Percentiles rank a stretch among this genome's conserved stretches.
Evolutionary conservation across 1,139 yeast genomes (phyloP).

Genomic region (Kazachstania sp.): DNA sequence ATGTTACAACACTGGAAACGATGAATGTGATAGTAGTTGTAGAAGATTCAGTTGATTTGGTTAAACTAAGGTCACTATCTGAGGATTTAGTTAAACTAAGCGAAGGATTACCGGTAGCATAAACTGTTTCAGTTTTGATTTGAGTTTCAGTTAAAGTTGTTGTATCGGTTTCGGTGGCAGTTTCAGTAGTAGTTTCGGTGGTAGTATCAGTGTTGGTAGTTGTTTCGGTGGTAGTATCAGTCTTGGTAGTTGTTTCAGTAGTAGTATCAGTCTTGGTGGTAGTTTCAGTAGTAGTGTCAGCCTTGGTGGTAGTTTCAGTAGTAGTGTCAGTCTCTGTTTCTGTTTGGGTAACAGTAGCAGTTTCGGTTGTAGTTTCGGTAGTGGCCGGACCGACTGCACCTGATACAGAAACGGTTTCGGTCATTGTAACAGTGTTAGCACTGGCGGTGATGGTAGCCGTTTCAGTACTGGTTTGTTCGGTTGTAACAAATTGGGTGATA

Average conservation of each 20-base stretch:
- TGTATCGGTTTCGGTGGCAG: too few species aligned
- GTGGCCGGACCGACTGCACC: not conserved
- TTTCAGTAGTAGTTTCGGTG: too few species aligned
- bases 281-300: not conserved
- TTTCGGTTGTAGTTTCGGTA: not conserved
- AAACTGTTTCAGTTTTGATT: not conserved
- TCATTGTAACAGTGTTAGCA: not conserved
- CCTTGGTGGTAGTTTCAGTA: not conserved
- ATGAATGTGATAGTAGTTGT: not conserved
- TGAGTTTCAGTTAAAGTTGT: too few species aligned
- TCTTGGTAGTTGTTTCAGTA: too few species aligned
- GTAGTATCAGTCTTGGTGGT: not conserved
- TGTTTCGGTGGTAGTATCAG: too few species aligned
- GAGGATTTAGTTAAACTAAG: constrained; percentile 1
- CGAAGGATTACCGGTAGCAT: not conserved
- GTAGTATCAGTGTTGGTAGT: too few species aligned
- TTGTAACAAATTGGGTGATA: not conserved
- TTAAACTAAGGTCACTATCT: not conserved
- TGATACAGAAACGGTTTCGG: not conserved
- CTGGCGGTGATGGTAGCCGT: not conserved
- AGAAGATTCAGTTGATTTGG: not conserved
- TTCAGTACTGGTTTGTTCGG: not conserved
- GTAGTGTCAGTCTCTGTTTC: not conserved
- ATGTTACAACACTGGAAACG: not conserved
- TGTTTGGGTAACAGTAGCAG: not conserved